A percentile compares a stretch with the other conserved stretches of the same genome.
Evolutionary conservation across 2,329 filamentous ascomycete species (phyloP).

Genomic region (Hypoxylon rubiginosum): DNA sequence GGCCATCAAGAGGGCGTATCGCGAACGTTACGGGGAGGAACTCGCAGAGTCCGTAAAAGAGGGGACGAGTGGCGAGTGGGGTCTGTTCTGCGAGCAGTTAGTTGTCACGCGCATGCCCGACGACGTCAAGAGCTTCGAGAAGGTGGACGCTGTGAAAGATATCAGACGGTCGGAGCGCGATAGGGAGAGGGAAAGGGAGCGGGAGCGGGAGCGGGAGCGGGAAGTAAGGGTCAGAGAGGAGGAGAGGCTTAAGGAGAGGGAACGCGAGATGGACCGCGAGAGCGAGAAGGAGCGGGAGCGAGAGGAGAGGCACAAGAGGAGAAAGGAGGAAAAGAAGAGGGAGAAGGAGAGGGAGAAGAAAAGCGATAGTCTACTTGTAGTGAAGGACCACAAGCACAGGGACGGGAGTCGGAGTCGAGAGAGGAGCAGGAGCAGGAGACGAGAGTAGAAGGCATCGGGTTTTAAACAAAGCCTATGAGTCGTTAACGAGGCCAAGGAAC

Average conservation of each 20-base stretch:
- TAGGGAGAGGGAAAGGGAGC: conserved; percentile 10
- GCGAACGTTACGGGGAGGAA: conserved; percentile 79
- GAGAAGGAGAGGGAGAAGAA: conserved; percentile 36
- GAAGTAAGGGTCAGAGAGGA: conserved; percentile 42
- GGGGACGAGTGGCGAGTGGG: conserved; percentile 82
- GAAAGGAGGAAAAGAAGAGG: conserved; percentile 25
- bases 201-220: no score
- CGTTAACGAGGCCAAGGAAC: not conserved
- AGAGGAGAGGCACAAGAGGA: conserved; percentile 31
- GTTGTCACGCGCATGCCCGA: conserved; percentile 73
- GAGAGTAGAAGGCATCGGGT: conserved; percentile 22
- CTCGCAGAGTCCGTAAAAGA: conserved; percentile 84
- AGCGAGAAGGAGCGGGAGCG: conserved; percentile 36
- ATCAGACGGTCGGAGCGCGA: conserved; percentile 33
- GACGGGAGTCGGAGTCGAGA: conserved; percentile 44
- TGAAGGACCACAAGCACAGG: conserved; percentile 47
- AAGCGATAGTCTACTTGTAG: conserved; percentile 43
- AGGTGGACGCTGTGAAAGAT: conserved; percentile 50
- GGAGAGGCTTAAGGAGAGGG: conserved; percentile 40
- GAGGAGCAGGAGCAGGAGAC: conserved; percentile 31
- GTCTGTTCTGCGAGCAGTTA: conserved; percentile 79
- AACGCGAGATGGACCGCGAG: conserved; percentile 39
- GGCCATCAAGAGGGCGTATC: conserved; percentile 83
- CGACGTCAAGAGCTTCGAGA: conserved; percentile 68
- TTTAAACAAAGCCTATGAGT: not conserved